Percentiles rank a stretch among this genome's conserved stretches.
Conservation (phyloP, 305 asterid species). For the Euphrasia arctica region DNA sequence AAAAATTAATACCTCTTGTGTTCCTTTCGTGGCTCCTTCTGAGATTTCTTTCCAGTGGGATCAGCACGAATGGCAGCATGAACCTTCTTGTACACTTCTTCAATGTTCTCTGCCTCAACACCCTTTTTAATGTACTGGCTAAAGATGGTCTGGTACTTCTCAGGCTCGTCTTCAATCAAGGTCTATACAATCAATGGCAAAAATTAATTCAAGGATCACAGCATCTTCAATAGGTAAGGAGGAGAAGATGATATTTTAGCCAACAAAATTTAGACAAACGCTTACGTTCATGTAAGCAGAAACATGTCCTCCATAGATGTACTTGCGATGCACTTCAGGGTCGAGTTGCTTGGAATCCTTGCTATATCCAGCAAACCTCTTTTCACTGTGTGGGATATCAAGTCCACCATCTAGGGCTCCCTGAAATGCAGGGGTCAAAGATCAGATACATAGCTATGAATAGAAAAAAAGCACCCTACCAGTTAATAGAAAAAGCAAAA, state of each 20-base stretch:
- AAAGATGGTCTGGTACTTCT: constrained; percentile 64
- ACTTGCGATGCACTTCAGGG: constrained; percentile 70
- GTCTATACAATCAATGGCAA: constrained; percentile 19
- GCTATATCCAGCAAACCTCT: constrained; percentile 75
- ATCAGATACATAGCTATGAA: not conserved
- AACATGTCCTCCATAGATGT: constrained; percentile 79
- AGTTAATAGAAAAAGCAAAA: not conserved
- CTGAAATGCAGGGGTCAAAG: constrained; percentile 23
- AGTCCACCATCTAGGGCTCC: constrained; percentile 94
- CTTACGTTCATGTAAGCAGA: constrained; percentile 70
- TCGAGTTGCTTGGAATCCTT: constrained; percentile 68
- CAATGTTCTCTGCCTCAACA: constrained; percentile 56
- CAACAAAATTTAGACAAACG: not conserved
- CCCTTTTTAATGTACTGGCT: constrained; percentile 53
- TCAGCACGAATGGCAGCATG: constrained; percentile 82
- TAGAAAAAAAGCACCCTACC: not conserved
- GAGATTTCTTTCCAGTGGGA: constrained; percentile 50
- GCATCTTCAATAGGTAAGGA: not conserved
- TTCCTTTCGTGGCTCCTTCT: constrained; percentile 54
- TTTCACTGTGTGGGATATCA: constrained; percentile 84
- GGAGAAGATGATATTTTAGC: not conserved
- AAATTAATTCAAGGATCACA: not conserved
- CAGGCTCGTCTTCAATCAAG: constrained; percentile 75
- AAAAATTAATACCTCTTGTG: constrained; percentile 49
- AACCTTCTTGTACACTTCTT: constrained; percentile 66